phyloP scores from a whole-genome alignment of 2,329 filamentous ascomycete genomes.

The Epichloe baconii region DNA sequence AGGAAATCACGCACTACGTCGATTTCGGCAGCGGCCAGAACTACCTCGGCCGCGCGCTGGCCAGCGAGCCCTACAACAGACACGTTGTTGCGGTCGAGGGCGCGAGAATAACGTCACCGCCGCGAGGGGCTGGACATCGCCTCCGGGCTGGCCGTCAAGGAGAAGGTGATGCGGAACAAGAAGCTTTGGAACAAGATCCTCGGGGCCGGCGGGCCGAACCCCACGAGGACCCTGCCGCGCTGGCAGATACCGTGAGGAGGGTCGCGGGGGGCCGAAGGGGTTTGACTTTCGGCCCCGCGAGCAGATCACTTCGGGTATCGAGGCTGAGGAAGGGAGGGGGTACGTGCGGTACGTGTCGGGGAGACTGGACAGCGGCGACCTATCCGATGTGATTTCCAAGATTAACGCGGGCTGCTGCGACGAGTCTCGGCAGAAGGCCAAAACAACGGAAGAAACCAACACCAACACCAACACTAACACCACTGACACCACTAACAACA shows the following conservation, averaged over 20 bases:
- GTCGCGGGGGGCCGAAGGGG: constrained; percentile 19
- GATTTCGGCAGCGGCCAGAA: constrained; percentile 97
- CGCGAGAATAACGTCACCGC: constrained; percentile 75
- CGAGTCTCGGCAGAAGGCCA: neutral
- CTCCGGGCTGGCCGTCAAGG: constrained; percentile 62
- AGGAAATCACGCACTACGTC: constrained; percentile 69
- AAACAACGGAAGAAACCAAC: neutral
- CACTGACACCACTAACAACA: too few relatives aligned
- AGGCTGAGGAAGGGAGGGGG: constrained; percentile 48
- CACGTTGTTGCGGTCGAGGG: constrained; percentile 87
- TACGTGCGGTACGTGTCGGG: constrained; percentile 69
- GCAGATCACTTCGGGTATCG: constrained; percentile 37
- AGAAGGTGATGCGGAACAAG: constrained; percentile 67
- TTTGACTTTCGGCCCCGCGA: constrained; percentile 35
- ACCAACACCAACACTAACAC: constrained; percentile 1
- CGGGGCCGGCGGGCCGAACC: constrained; percentile 20
- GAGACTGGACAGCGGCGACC: constrained; percentile 57
- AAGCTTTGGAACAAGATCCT: constrained; percentile 54
- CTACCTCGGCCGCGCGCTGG: constrained; percentile 80
- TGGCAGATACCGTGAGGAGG: constrained; percentile 21
- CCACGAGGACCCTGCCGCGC: constrained; percentile 27
- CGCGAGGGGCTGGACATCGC: constrained; percentile 73
- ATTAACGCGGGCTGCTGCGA: constrained; percentile 26
- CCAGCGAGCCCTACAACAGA: constrained; percentile 72
- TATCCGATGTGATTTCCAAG: constrained; percentile 52